Evolutionary conservation across 2,329 filamentous ascomycete genomes (phyloP).

Genomic region (Scedosporium boydii): DNA sequence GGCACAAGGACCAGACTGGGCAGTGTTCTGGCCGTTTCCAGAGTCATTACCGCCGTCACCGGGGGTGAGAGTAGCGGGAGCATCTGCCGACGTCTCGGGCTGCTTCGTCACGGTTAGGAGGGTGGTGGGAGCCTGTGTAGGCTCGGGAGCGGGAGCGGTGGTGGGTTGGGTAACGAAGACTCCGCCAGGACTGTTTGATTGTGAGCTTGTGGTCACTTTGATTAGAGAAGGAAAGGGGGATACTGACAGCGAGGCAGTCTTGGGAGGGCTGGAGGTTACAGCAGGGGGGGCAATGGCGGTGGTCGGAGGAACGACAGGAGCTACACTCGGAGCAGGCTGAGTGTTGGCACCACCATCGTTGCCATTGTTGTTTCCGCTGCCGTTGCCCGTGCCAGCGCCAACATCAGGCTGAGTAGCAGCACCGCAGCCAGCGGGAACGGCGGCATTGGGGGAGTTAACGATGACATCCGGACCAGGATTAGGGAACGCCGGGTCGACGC

Average conservation of each 20-base stretch:
- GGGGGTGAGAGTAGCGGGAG: conserved; percentile 13
- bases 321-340: not conserved
- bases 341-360: conserved; percentile 5
- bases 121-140: conserved; percentile 5
- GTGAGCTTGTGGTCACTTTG: conserved; percentile 7
- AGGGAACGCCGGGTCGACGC: conserved; percentile 54
- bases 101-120: conserved; percentile 12
- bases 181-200: conserved; percentile 27
- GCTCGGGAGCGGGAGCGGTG: conserved; percentile 5
- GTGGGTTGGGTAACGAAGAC: conserved; percentile 25
- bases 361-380: conserved; percentile 2
- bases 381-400: conserved; percentile 17
- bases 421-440: conserved; percentile 26
- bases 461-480: conserved; percentile 49
- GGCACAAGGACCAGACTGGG: conserved; percentile 26
- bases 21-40: conserved; percentile 9
- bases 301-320: not conserved
- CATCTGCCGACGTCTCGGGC: conserved; percentile 4
- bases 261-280: conserved; percentile 9
- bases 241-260: conserved; percentile 17
- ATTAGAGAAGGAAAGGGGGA: conserved; percentile 3
- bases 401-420: conserved; percentile 12
- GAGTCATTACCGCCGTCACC: conserved; percentile 8
- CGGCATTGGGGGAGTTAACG: conserved; percentile 23
- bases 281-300: conserved; percentile 9